Evolutionary conservation across 2,329 filamentous ascomycete genomes (phyloP), one percentile per base, ranked within the genome.

Genomic region (Periconia digitata): DNA sequence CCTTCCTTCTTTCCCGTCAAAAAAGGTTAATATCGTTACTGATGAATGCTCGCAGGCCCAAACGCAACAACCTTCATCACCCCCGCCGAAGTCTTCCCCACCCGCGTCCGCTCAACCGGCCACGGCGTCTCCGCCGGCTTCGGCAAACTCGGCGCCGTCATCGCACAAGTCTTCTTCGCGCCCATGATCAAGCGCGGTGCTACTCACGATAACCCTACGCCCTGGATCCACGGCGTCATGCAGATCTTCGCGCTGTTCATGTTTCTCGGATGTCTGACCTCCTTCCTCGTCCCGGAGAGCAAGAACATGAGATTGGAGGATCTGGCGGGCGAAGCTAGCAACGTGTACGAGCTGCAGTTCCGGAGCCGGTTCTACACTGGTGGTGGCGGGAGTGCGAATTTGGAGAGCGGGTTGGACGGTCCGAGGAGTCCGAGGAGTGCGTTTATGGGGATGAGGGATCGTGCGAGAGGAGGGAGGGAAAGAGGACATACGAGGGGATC

Each of bases 221-320:
- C 86, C 1, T 87, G 85, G 80, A 78, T 92, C 45, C 80, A 88
- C 67, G 84, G 86, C 47, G 80, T 92, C 32, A 85, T 92, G 75
- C 79, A 90, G 66, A 86, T 91, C 32, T 91, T 89, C 69, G 86
- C 87, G 0, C 76, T 90, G 8, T 91, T 92, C 76, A 92, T 91
- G 89, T 76, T 92, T 6, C 79, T 81, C 43, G 89, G 89, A 29
- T 80, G 82, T 40, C 71, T 89, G 40, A 83, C 83, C 2, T 85
- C 85, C 1, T 74, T 91, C 3, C 72, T 92, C n/a, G 84, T 92
- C 18, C 87, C 87, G 0, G 89, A 91, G 72, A 91, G 86, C 0
- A 90, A 87, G 74, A 80, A 86, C 1, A 78, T 84, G 67, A 90
- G 87, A 0, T 75, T 94, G 36, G 89, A 90, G 64, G 81, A 85